phyloP scores from a whole-genome alignment of 345 rosid genomes.

The Salix purpurea region DNA sequence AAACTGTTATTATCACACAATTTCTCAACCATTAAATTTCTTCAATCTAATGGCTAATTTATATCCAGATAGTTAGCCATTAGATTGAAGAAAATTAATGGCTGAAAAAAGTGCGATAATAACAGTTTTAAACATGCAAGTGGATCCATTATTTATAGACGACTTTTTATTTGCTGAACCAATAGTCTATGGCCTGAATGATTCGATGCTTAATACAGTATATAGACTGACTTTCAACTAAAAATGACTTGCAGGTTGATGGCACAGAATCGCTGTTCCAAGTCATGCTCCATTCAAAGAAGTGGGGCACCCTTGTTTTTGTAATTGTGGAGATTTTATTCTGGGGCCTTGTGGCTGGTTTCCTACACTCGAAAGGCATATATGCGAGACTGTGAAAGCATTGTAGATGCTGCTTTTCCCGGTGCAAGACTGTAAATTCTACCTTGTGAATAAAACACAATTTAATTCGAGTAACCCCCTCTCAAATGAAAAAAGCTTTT shows the following conservation, averaged over 20 bases:
- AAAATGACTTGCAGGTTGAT: conserved; percentile 38
- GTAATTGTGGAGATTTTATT: conserved; percentile 46
- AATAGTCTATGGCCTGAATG: neutral
- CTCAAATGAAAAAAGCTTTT: too few species aligned
- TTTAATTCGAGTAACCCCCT: neutral
- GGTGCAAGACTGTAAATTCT: neutral
- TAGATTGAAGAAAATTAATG: neutral
- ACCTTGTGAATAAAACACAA: neutral
- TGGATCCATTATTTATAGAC: neutral
- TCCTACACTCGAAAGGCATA: conserved; percentile 41
- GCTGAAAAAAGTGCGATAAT: neutral
- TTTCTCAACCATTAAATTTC: neutral
- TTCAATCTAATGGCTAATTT: neutral
- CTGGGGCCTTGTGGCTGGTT: conserved; percentile 48
- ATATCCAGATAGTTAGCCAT: neutral
- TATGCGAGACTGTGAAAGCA: conserved; percentile 33
- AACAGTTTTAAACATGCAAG: neutral
- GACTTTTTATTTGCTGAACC: neutral
- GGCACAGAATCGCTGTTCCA: conserved; percentile 32
- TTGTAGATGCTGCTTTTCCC: neutral
- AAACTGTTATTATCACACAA: neutral
- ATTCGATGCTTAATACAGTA: neutral
- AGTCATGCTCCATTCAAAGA: conserved; percentile 32
- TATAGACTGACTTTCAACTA: neutral
- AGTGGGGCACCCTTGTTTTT: conserved; percentile 46